phyloP scores from a whole-genome alignment of 371 early-diverging fungal genomes.

The Blyttiomyces sp. region DNA sequence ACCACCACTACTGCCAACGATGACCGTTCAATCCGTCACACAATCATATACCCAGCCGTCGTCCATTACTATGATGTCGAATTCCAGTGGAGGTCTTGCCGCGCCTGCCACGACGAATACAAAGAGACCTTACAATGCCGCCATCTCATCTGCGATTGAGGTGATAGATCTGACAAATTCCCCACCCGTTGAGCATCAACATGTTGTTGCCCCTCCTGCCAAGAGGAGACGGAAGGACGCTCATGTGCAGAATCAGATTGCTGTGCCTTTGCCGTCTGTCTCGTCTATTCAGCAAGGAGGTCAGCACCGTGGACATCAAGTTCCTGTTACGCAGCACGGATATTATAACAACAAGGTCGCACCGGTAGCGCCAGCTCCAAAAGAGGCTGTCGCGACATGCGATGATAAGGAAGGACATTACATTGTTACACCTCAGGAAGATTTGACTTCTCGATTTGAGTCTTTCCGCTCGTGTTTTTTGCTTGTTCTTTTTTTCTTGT shows the following conservation, averaged over 20 bases:
- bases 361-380: background rate
- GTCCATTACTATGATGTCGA: too few species aligned
- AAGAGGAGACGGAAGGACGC: constrained; percentile 1
- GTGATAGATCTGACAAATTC: constrained; percentile 8
- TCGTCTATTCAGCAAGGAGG: background rate
- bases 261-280: background rate
- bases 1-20: too few species aligned
- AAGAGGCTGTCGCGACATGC: background rate
- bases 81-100: too few species aligned
- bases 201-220: background rate
- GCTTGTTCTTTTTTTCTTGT: background rate
- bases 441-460: constrained; percentile 72
- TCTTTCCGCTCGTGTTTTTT: constrained; percentile 1
- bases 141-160: too few species aligned
- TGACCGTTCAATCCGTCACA: too few species aligned
- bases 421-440: constrained; percentile 69
- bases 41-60: too few species aligned
- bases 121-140: too few species aligned
- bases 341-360: background rate
- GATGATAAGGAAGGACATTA: constrained; percentile 94
- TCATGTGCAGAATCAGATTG: background rate
- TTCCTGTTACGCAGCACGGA: background rate
- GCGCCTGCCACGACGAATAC: too few species aligned
- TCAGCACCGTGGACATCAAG: background rate
- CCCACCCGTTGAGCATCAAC: background rate